These are phyloP conservation scores for Gremmenia infestans DNA, from an alignment of 2,329 filamentous ascomycete species.

Conservation along the genomic window DNA sequence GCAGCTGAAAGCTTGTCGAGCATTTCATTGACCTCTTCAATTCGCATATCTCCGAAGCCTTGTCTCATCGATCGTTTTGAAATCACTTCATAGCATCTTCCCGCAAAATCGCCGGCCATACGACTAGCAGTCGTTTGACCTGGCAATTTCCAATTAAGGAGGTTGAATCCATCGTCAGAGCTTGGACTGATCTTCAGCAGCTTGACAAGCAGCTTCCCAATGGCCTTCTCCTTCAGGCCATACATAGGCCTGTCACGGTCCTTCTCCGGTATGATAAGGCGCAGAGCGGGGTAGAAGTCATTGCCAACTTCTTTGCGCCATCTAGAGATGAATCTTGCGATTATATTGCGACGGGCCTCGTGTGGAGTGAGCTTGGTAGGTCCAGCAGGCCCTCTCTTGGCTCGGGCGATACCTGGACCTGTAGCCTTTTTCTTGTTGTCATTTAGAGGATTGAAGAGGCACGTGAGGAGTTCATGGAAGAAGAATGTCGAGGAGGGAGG, in stretches of 20 bases:
- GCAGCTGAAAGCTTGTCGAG: constrained; percentile 74
- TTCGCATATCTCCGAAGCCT: constrained; percentile 70
- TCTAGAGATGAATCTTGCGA: constrained; percentile 76
- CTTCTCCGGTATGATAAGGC: constrained; percentile 87
- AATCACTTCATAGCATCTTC: constrained; percentile 80
- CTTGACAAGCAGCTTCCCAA: constrained; percentile 86
- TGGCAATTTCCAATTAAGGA: constrained; percentile 90
- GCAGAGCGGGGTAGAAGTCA: constrained; percentile 89
- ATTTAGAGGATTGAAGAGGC: constrained; percentile 74
- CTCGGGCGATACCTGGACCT: constrained; percentile 47
- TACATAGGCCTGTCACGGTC: constrained; percentile 91
- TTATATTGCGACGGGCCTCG: constrained; percentile 74
- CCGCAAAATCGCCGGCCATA: constrained; percentile 86
- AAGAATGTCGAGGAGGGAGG: constrained; percentile 59
- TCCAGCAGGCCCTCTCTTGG: constrained; percentile 57
- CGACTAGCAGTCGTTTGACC: constrained; percentile 58
- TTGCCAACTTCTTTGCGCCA: constrained; percentile 87
- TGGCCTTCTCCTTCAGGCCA: constrained; percentile 85
- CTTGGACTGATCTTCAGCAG: constrained; percentile 88
- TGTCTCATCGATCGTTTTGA: constrained; percentile 76
- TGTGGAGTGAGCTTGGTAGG: constrained; percentile 59
- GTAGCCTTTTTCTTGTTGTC: constrained; percentile 65
- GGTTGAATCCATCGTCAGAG: constrained; percentile 79
- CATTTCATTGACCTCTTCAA: constrained; percentile 83
- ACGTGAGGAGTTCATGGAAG: constrained; percentile 73